Percentiles rank a stretch among this genome's conserved stretches.
These are phyloP conservation scores for Rosa lucieae DNA, from an alignment of 306 rosid species.

Conservation along the genomic window DNA sequence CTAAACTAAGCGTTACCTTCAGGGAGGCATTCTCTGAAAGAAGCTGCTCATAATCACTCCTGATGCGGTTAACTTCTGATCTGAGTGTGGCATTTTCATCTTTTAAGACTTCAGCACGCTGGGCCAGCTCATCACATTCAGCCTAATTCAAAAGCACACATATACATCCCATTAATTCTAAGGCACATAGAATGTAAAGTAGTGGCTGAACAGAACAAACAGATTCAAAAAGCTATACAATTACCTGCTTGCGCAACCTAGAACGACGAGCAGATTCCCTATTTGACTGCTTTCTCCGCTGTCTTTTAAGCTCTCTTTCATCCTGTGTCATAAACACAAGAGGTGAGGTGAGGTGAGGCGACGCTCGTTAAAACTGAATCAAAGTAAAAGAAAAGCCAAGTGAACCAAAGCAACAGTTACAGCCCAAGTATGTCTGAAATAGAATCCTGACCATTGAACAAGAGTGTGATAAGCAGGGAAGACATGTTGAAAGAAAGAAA, in stretches of 20 bases:
- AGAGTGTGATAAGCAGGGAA: background rate
- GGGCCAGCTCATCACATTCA: slow-evolving; percentile 95
- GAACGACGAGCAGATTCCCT: slow-evolving; percentile 99
- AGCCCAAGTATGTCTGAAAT: background rate
- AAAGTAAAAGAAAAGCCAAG: no score
- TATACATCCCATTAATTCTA: slow-evolving; percentile 12
- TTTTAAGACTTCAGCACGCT: slow-evolving; percentile 81
- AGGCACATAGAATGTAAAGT: slow-evolving; percentile 22
- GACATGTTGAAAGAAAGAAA: background rate
- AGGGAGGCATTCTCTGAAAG: slow-evolving; percentile 81
- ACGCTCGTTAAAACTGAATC: background rate
- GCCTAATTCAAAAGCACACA: slow-evolving; percentile 53
- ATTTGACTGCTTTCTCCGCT: slow-evolving; percentile 94
- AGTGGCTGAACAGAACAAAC: slow-evolving; percentile 22
- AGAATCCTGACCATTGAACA: background rate
- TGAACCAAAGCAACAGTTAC: background rate
- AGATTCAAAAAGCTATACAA: background rate
- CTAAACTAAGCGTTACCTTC: slow-evolving; percentile 60
- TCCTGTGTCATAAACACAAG: slow-evolving; percentile 54
- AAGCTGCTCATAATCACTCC: slow-evolving; percentile 85
- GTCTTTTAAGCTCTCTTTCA: slow-evolving; percentile 94
- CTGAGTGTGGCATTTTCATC: slow-evolving; percentile 84
- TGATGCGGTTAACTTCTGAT: slow-evolving; percentile 74
- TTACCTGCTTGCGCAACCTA: slow-evolving; percentile 97
- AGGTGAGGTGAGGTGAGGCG: background rate